Conservation (phyloP, 2,329 filamentous ascomycete species). For the Helotiales sp. region DNA sequence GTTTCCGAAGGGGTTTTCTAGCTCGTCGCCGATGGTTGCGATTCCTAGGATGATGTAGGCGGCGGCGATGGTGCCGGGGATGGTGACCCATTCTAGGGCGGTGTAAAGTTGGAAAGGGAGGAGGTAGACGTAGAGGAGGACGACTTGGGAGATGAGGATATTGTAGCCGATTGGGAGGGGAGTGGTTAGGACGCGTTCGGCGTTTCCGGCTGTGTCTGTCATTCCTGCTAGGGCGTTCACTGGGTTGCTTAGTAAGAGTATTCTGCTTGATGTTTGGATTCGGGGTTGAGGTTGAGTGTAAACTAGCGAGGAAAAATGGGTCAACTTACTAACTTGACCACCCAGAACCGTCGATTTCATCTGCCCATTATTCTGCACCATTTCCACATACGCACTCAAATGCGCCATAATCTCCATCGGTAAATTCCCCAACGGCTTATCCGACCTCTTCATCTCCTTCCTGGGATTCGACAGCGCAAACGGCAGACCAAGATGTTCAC, state of each 20-base stretch:
- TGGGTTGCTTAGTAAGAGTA: constrained; percentile 9
- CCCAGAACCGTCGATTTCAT: constrained; percentile 40
- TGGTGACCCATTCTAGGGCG: constrained; percentile 72
- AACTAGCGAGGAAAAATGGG: constrained; percentile 39
- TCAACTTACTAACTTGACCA: constrained; percentile 33
- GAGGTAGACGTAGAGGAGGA: constrained; percentile 81
- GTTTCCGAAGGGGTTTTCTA: constrained; percentile 83
- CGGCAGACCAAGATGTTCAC: constrained; percentile 76
- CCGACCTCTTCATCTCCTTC: constrained; percentile 75
- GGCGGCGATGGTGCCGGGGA: constrained; percentile 73
- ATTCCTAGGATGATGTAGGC: constrained; percentile 86
- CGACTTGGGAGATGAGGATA: constrained; percentile 85
- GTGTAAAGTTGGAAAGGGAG: constrained; percentile 80
- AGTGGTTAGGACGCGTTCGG: constrained; percentile 80
- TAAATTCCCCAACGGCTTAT: constrained; percentile 76
- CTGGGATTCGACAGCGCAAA: constrained; percentile 80
- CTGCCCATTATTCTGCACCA: constrained; percentile 43
- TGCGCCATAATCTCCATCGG: constrained; percentile 81
- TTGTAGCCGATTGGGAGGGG: constrained; percentile 82
- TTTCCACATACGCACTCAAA: constrained; percentile 52
- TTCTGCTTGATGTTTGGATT: neutral
- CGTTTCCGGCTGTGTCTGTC: constrained; percentile 74
- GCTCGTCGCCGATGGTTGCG: constrained; percentile 75
- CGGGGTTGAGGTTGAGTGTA: neutral
- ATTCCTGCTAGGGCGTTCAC: constrained; percentile 57